A percentile compares a stretch with the other conserved stretches of the same genome.
Evolutionary conservation across 768 basidiomycete species (phyloP).

Genomic region (Candolleomyces aberdarensis): DNA sequence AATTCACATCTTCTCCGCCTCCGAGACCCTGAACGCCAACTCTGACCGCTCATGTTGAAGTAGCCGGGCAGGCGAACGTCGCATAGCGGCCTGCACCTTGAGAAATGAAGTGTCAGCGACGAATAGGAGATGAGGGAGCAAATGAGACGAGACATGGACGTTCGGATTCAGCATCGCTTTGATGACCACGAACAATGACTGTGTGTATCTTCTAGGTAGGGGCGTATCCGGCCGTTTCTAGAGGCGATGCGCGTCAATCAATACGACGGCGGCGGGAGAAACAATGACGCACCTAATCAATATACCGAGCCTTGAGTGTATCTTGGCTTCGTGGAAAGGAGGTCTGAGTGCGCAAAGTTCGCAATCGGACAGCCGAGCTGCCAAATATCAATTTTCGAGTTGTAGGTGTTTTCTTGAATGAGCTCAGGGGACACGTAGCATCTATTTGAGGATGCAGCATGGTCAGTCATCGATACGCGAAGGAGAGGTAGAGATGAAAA

Average conservation of each 20-base stretch:
- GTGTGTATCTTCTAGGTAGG: slow-evolving; percentile 79
- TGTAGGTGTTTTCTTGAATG: slow-evolving; percentile 96
- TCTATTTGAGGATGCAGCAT: too few relatives aligned
- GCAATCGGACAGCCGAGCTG: slow-evolving; percentile 92
- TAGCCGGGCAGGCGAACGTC: slow-evolving; percentile 77
- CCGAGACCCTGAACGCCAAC: slow-evolving; percentile 66
- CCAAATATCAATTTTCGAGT: slow-evolving; percentile 99
- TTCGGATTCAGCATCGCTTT: slow-evolving; percentile 86
- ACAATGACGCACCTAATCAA: slow-evolving; percentile 68
- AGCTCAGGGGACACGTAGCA: slow-evolving; percentile 99
- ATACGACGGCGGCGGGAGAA: background rate
- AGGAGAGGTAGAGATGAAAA: background rate
- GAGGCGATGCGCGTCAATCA: background rate
- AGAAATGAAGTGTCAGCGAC: background rate
- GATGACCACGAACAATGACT: slow-evolving; percentile 66
- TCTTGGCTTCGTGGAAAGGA: slow-evolving; percentile 91
- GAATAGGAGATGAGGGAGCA: background rate
- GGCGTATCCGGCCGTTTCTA: slow-evolving; percentile 88
- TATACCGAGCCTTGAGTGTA: slow-evolving; percentile 80
- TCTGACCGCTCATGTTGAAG: slow-evolving; percentile 78
- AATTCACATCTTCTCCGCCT: slow-evolving; percentile 75
- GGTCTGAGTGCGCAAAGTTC: slow-evolving; percentile 94
- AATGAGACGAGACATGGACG: slow-evolving; percentile 33
- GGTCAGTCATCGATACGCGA: background rate
- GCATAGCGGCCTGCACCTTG: slow-evolving; percentile 79